Evolutionary conservation across 345 rosid species (phyloP), one percentile per base, ranked within the genome.

Genomic region (Brassica incana): DNA sequence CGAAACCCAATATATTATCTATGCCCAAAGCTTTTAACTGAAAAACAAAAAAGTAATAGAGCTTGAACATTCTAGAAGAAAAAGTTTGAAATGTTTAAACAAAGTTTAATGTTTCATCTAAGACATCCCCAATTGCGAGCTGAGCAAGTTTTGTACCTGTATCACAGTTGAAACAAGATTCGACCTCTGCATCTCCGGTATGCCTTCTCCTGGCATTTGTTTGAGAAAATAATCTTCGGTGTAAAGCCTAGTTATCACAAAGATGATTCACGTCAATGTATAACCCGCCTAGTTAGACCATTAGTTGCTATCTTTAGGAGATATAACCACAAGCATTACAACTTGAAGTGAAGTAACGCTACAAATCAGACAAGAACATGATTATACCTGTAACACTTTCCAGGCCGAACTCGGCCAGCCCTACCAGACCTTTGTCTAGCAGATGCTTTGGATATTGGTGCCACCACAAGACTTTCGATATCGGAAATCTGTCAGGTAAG

Each of bases 341-440:
- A 12, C 23, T 43, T 23, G 2, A 11, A 43, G 5, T 12, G 9
- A 23, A 43, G 18, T 45, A 7, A 68, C 7, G 6, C 35, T 1
- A 63, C 60, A 60, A 48, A 72, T 36, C 61, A 72, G 50, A 61
- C 45, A 61, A 6, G 73, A 20, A 56, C 33, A 70, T 30, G 65
- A 40, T 73, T 43, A 72, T 54, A 95, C 99, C 99, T 91, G 89
- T 90, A 95, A 85, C 99, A 95, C 77, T 93, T 93, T 66, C 99
- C 99, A 11, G 97, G 98, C 61, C 98, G 90, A 75, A 95, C 84
- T 84, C 98, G 85, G 71, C 99, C 98, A 72, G 99, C 98, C 81
- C 99, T 90, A 74, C 99, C 99, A 79, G 99, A 86, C 82, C 99
- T 90, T 84, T 95, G 99, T 63, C 90, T 89, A 63, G 99, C 97